phyloP scores from a whole-genome alignment of 768 basidiomycete species.

The Mycena venus region DNA sequence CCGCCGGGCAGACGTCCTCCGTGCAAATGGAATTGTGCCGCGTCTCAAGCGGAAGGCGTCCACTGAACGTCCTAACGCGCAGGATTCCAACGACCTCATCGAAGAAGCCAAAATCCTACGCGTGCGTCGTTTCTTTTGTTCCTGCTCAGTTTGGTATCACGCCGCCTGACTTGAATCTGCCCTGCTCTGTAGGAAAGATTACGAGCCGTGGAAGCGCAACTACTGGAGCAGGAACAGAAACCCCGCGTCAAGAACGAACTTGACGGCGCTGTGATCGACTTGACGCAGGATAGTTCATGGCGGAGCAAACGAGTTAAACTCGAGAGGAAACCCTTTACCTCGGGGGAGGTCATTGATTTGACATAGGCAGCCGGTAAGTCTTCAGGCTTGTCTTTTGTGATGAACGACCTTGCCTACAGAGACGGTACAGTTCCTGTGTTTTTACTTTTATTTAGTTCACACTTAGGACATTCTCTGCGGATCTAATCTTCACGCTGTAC shows the following conservation, averaged over 20 bases:
- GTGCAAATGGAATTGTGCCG: background rate
- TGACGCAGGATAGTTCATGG: background rate
- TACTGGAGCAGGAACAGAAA: background rate
- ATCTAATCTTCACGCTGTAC: too few relatives aligned
- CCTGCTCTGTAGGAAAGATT: background rate
- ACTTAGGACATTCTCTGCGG: too few relatives aligned
- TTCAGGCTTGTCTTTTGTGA: too few relatives aligned
- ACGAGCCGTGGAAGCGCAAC: background rate
- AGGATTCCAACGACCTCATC: background rate
- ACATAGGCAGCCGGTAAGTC: too few relatives aligned
- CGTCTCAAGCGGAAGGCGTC: background rate
- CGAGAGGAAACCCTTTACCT: too few relatives aligned
- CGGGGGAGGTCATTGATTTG: too few relatives aligned
- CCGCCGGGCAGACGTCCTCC: background rate
- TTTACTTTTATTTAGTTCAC: too few relatives aligned
- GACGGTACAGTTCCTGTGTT: too few relatives aligned
- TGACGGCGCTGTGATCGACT: background rate
- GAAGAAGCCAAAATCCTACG: background rate
- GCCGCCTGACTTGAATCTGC: background rate
- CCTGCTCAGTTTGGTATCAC: background rate
- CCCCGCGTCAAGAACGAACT: background rate
- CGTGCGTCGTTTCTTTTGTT: background rate
- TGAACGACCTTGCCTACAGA: too few relatives aligned
- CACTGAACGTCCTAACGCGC: background rate
- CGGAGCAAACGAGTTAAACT: background rate